A percentile compares a stretch with the other conserved stretches of the same genome.
phyloP scores from a whole-genome alignment of 2,329 filamentous ascomycete genomes.

The Phaeophleospora eucalypticola region DNA sequence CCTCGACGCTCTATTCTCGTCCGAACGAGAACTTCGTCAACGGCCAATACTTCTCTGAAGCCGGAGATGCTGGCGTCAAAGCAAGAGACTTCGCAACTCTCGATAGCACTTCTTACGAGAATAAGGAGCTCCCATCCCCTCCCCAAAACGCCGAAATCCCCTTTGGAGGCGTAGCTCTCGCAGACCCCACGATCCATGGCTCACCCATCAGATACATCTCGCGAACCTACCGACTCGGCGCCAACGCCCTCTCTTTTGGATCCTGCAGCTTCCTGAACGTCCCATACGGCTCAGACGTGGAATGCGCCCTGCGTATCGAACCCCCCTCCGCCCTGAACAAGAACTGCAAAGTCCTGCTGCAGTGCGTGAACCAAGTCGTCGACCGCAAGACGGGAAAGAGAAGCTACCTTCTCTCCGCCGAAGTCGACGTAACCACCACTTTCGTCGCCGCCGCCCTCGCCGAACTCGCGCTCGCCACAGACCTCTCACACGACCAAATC shows the following conservation, averaged over 20 bases:
- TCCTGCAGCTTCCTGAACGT: slow-evolving; percentile 27
- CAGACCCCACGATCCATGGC: slow-evolving; percentile 28
- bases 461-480: slow-evolving; percentile 22
- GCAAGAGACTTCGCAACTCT: slow-evolving; percentile 2
- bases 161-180: slow-evolving; percentile 25
- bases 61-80: background rate
- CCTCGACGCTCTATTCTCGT: slow-evolving; percentile 16
- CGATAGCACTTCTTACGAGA: background rate
- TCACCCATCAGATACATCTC: slow-evolving; percentile 27
- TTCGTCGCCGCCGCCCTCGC: slow-evolving; percentile 25
- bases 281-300: slow-evolving; percentile 26
- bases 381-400: slow-evolving; percentile 24
- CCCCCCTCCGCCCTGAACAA: slow-evolving; percentile 10
- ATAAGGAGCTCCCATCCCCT: slow-evolving; percentile 5
- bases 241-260: slow-evolving; percentile 21
- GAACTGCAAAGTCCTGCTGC: slow-evolving; percentile 21
- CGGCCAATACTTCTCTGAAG: slow-evolving; percentile 11
- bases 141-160: background rate
- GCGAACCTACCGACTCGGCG: slow-evolving; percentile 15
- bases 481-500: slow-evolving; percentile 17
- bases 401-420: slow-evolving; percentile 24
- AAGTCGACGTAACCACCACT: slow-evolving; percentile 27
- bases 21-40: slow-evolving; percentile 14
- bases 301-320: slow-evolving; percentile 27
- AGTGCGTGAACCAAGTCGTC: slow-evolving; percentile 27